phyloP scores from a whole-genome alignment of 1,139 yeast genomes.

The Zygosaccharomyces sapae region DNA sequence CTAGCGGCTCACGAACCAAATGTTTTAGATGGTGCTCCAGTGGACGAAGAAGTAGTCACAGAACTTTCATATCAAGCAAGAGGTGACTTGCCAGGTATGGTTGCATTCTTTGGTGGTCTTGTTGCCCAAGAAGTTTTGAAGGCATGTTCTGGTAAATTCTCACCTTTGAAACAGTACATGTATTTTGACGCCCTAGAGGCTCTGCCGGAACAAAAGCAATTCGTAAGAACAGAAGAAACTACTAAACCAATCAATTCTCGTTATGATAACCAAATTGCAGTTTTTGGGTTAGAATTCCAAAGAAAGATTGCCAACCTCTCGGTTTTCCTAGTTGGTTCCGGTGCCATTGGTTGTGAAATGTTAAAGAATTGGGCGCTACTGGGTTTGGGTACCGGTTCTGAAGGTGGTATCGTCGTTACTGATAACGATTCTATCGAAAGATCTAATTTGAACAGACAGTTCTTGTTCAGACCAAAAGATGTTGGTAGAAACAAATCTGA shows the following conservation, averaged over 20 bases:
- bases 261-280: conserved; percentile 91
- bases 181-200: conserved; percentile 94
- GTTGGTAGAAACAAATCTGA: conserved; percentile 90
- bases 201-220: conserved; percentile 58
- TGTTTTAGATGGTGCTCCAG: conserved; percentile 52
- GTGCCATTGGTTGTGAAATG: conserved; percentile 99
- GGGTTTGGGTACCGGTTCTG: conserved; percentile 90
- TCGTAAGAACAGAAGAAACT: conserved; percentile 62
- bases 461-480: conserved; percentile 87
- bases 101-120: conserved; percentile 89
- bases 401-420: conserved; percentile 79
- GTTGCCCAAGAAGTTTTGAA: conserved; percentile 96
- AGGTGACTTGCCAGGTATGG: conserved; percentile 88
- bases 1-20: conserved; percentile 57
- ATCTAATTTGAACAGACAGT: conserved; percentile 93
- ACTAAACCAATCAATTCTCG: conserved; percentile 75
- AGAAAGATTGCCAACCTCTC: conserved; percentile 67
- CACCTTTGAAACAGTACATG: conserved; percentile 84
- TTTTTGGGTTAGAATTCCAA: conserved; percentile 78
- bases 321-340: conserved; percentile 92
- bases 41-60: conserved; percentile 62
- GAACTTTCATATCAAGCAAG: conserved; percentile 80
- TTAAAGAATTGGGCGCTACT: conserved; percentile 96
- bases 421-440: conserved; percentile 95
- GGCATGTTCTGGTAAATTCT: conserved; percentile 90